Evolutionary conservation across 2,329 filamentous ascomycete species (phyloP).

Genomic region (Pleoardoris graminearum): DNA sequence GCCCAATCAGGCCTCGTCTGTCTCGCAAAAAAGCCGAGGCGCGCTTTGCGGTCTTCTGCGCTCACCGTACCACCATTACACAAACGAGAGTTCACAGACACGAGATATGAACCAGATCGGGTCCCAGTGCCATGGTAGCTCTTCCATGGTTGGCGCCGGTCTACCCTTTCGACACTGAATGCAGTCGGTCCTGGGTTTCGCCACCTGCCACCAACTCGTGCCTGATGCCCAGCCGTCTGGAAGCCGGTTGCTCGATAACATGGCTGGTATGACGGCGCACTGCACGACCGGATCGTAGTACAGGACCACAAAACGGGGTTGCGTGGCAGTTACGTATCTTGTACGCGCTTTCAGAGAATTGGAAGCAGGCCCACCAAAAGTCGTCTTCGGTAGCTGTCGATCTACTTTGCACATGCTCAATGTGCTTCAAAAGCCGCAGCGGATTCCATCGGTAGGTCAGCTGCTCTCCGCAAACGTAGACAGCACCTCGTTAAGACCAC

Average conservation of each 20-base stretch:
- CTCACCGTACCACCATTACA: constrained; percentile 11
- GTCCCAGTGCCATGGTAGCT: constrained; percentile 12
- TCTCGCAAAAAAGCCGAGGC: constrained; percentile 17
- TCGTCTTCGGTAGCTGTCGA: no score
- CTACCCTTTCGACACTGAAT: not conserved
- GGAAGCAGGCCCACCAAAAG: not conserved
- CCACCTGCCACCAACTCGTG: constrained; percentile 11
- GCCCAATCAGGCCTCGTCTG: constrained; percentile 4
- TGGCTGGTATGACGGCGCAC: constrained; percentile 2
- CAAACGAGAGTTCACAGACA: constrained; percentile 22
- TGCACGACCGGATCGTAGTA: constrained; percentile 3
- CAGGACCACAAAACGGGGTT: constrained; percentile 3
- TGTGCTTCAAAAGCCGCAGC: not conserved
- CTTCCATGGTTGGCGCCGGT: not conserved
- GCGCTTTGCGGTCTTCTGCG: constrained; percentile 18
- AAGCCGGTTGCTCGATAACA: constrained; percentile 2
- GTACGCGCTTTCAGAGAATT: not conserved
- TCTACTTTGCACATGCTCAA: not conserved
- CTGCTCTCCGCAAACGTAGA: not conserved
- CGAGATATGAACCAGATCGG: constrained; percentile 11
- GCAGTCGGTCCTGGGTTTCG: constrained; percentile 4
- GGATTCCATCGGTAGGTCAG: not conserved
- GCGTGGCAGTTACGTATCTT: constrained; percentile 3
- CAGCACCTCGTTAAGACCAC: not conserved
- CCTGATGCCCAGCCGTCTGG: constrained; percentile 5